phyloP scores from a whole-genome alignment of 768 basidiomycete genomes.

The Chlorophyllum brunneum region DNA sequence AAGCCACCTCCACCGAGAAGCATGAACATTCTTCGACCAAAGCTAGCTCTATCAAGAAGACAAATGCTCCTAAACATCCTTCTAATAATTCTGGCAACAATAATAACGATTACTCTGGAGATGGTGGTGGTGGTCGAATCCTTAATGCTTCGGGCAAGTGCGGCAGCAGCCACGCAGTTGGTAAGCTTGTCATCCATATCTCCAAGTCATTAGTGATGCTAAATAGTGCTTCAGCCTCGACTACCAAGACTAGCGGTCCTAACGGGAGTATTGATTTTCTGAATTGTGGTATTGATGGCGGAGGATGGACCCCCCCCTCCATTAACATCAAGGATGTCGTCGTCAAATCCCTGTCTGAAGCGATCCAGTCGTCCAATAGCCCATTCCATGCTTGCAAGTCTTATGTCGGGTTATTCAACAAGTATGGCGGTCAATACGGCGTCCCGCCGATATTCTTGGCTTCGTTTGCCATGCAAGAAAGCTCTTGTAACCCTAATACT shows the following conservation, averaged over 20 bases:
- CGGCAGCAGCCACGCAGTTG: slow-evolving; percentile 14
- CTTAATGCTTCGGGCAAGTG: slow-evolving; percentile 11
- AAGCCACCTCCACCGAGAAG: slow-evolving; percentile 3
- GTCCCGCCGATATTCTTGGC: slow-evolving; percentile 78
- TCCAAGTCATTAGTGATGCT: background rate
- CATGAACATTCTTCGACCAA: slow-evolving; percentile 13
- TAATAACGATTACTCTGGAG: slow-evolving; percentile 3
- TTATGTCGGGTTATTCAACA: slow-evolving; percentile 53
- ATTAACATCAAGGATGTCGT: slow-evolving; percentile 51
- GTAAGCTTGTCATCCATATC: slow-evolving; percentile 29
- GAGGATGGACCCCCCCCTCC: slow-evolving; percentile 74
- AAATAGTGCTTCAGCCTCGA: slow-evolving; percentile 33
- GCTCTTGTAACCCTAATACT: slow-evolving; percentile 58
- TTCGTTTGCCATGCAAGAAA: slow-evolving; percentile 87
- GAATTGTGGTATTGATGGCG: slow-evolving; percentile 68
- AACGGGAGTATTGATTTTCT: slow-evolving; percentile 74
- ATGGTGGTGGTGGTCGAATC: slow-evolving; percentile 8
- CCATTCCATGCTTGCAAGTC: slow-evolving; percentile 58
- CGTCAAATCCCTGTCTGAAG: slow-evolving; percentile 39
- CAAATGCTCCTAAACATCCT: too few species aligned
- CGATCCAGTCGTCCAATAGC: slow-evolving; percentile 43
- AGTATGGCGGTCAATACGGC: slow-evolving; percentile 44
- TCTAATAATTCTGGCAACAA: background rate
- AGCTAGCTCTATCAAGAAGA: slow-evolving; percentile 6
- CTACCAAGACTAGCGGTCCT: slow-evolving; percentile 51